Evolutionary conservation across 495 filamentous ascomycete genomes (phyloP).

Genomic region (Gamarada debralockiae): DNA sequence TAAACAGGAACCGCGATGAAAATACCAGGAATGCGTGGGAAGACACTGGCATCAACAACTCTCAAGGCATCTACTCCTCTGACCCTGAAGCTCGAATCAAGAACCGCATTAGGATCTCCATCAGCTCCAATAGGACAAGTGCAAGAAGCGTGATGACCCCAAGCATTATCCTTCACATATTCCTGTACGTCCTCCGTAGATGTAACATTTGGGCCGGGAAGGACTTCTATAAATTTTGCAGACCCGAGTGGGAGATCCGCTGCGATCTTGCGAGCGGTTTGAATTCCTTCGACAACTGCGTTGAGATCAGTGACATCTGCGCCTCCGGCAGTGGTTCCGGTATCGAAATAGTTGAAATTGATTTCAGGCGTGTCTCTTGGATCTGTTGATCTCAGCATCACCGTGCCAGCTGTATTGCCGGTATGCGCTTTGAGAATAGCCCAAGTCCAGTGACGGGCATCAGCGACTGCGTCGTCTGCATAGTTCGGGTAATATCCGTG

Average conservation of each 20-base stretch:
- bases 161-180: conserved; percentile 46
- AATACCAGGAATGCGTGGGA: conserved; percentile 51
- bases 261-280: not conserved
- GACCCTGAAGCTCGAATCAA: conserved; percentile 54
- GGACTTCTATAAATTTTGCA: not conserved
- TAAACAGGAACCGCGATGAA: conserved; percentile 50
- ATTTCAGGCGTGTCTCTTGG: conserved; percentile 51
- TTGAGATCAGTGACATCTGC: not conserved
- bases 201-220: not conserved
- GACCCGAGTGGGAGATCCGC: not conserved
- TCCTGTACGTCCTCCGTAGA: conserved; percentile 28
- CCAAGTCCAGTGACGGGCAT: not conserved
- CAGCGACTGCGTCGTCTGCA: not conserved
- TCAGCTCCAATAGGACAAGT: conserved; percentile 54
- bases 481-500: not conserved
- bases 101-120: conserved; percentile 49
- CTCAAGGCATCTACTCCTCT: conserved; percentile 34
- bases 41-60: conserved; percentile 1
- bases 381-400: conserved; percentile 43
- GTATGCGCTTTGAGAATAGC: not conserved
- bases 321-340: conserved; percentile 4
- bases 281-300: not conserved
- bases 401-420: conserved; percentile 15
- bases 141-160: conserved; percentile 57
- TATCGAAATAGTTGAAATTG: conserved; percentile 41